Base-by-base conservation (phyloP, 768 basidiomycete genomes). In the Boletus eberwhitei region DNA sequence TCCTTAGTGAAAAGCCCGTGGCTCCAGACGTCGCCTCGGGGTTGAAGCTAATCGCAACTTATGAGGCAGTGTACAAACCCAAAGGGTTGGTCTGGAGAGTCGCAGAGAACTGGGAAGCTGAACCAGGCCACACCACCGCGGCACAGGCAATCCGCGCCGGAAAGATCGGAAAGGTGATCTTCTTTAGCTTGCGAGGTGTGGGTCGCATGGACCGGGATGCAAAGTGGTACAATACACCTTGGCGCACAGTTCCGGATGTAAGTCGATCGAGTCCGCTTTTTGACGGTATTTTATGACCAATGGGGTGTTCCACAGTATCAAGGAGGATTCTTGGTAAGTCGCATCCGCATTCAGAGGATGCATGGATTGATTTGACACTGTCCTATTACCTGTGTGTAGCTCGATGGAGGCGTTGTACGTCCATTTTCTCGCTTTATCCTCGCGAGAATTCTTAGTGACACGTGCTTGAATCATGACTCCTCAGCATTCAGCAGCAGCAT, bases 1-100 rank as follows among this genome's bases (percentile, higher is more conserved):
- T 95, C 46, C 66, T 94, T 55, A 87, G 86, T 69, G 93, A 96
- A 76, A 95, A 95, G 65, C 93, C 93, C 7, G 79, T 93, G 14
- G 90, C 84, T 4, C 77, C 84, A 39, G 85, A 88, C 62, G 82
- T 93, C 42, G 76, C 77, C 29, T 72, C 74, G 3, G 92, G 87
- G 0, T 70, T 82, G 43, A 74, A 75, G 56, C 75, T 93, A 46
- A 85, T 94, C 66, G 74, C 79, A 35, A 76, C 74, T 37, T 94
- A 90, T 69, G 80, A 88, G 59, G 67, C 70, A 50, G 72, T 75
- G 47, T 91, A 83, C 73, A 83, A 82, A 67, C 75, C 78, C 11
- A 85, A 85, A 63, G 86, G 85, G 8, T 65, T 91, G 40, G 72
- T 90, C 43, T 93, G 90, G 90, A 78, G 87, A 48, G 80, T 93